Percentiles rank a stretch among this genome's conserved stretches.
phyloP scores from a whole-genome alignment of 805 yeast species.

The Ogataea methanolica region DNA sequence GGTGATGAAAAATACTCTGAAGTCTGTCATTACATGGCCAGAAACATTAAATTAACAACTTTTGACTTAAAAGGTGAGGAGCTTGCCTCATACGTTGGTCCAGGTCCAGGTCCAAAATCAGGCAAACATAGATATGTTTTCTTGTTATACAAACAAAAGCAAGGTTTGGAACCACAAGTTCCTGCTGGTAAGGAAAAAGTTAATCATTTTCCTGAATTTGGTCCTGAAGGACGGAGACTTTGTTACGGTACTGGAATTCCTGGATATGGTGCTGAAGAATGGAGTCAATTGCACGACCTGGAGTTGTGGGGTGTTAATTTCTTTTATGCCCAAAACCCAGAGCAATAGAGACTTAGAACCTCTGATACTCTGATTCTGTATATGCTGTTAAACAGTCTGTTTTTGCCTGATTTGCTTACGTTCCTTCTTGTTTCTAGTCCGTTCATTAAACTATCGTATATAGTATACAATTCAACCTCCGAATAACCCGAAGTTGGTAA shows the following conservation, averaged over 20 bases:
- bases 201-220: too few relatives aligned
- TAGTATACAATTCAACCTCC: too few relatives aligned
- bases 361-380: too few relatives aligned
- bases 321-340: conserved; percentile 69
- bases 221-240: neutral
- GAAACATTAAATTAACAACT: conserved; percentile 51
- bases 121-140: conserved; percentile 87
- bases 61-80: conserved; percentile 37
- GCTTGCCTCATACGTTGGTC: conserved; percentile 64
- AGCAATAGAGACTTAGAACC: conserved; percentile 11
- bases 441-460: too few relatives aligned
- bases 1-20: conserved; percentile 86
- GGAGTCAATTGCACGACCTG: conserved; percentile 58
- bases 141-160: conserved; percentile 65
- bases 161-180: conserved; percentile 32
- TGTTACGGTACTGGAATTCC: conserved; percentile 85
- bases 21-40: conserved; percentile 67
- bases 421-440: too few relatives aligned
- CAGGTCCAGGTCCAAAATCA: conserved; percentile 86
- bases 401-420: too few relatives aligned
- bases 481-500: too few relatives aligned
- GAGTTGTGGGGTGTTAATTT: conserved; percentile 73
- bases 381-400: too few relatives aligned
- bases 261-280: conserved; percentile 70
- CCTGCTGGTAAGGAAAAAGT: conserved; percentile 47